Evolutionary conservation across 164 flowering plant genomes (phyloP).

Genomic region (grape (Vitis vinifera)): DNA sequence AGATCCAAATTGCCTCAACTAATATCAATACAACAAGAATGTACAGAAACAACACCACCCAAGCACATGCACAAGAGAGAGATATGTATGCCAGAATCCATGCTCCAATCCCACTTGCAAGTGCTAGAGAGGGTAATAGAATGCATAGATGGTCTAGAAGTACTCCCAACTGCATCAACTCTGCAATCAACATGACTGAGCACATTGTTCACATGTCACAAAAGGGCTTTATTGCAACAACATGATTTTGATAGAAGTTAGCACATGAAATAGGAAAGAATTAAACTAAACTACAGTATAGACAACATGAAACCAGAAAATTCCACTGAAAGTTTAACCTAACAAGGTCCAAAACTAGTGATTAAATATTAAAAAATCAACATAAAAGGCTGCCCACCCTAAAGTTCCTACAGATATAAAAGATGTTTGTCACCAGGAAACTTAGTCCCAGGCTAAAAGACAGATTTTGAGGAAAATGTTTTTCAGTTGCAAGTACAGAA

Average conservation of each 20-base stretch:
- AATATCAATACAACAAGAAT: background rate
- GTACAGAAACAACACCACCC: constrained; percentile 1
- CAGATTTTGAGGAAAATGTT: too few relatives aligned
- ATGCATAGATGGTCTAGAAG: background rate
- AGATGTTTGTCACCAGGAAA: too few relatives aligned
- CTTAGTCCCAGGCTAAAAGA: too few relatives aligned
- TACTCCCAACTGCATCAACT: background rate
- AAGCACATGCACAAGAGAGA: background rate
- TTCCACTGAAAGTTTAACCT: background rate
- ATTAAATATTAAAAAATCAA: background rate
- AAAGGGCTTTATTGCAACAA: background rate
- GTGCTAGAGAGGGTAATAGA: background rate
- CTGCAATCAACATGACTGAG: background rate
- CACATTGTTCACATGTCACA: background rate
- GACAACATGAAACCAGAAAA: background rate
- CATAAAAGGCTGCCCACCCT: background rate
- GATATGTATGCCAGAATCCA: background rate
- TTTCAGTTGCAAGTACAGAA: too few relatives aligned
- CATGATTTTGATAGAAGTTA: background rate
- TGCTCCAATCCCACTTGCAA: background rate
- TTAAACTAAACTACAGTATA: background rate
- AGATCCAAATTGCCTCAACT: background rate
- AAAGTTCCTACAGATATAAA: too few relatives aligned
- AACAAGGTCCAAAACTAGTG: background rate
- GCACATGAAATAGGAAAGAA: background rate